These are phyloP conservation scores for Funneliformis mosseae DNA, from an alignment of 192 early-diverging fungal genomes.

Conservation along the genomic window DNA sequence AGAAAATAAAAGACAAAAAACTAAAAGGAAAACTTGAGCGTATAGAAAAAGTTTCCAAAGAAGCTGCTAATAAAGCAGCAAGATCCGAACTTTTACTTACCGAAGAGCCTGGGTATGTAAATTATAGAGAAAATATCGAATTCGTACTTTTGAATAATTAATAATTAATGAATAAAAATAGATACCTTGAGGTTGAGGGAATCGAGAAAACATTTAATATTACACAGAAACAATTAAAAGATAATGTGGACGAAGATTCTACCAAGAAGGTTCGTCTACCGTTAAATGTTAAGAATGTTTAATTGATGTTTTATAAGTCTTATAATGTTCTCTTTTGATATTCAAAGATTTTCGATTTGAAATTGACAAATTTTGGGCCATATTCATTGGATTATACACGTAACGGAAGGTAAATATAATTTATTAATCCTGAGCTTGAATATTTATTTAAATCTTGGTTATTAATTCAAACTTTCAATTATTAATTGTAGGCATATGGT, in stretches of 20 bases:
- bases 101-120: constrained; percentile 40
- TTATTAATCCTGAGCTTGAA: constrained; percentile 4
- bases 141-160: neutral
- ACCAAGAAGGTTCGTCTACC: constrained; percentile 58
- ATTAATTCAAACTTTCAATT: neutral
- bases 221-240: constrained; percentile 65
- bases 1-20: constrained; percentile 72
- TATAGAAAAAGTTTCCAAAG: constrained; percentile 60
- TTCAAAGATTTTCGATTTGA: constrained; percentile 72
- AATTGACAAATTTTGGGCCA: constrained; percentile 80
- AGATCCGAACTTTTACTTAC: constrained; percentile 77
- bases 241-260: constrained; percentile 76
- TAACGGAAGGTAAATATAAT: constrained; percentile 59
- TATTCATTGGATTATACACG: constrained; percentile 90
- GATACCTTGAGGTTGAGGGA: constrained; percentile 86
- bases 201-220: constrained; percentile 90
- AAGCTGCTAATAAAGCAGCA: constrained; percentile 73
- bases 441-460: neutral
- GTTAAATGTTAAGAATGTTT: neutral
- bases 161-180: constrained; percentile 50
- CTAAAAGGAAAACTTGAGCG: constrained; percentile 64
- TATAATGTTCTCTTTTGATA: neutral
- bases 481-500: constrained; percentile 54
- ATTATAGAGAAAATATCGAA: too few relatives aligned
- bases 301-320: neutral